Evolutionary conservation across 140 eudicot genomes (phyloP), one percentile per base, ranked within the genome.

Genomic region (Bidens hawaiensis): DNA sequence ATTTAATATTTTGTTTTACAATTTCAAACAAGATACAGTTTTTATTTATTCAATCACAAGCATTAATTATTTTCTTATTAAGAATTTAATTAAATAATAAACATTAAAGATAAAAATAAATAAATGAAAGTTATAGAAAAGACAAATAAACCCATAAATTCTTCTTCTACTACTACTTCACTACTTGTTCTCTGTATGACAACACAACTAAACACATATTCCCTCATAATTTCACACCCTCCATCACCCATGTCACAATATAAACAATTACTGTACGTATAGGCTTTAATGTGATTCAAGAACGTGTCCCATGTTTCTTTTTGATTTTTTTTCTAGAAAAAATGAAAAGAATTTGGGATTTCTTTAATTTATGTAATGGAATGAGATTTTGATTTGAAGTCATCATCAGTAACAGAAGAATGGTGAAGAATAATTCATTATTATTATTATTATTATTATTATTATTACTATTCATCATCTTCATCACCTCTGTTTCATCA

Each of bases 401-500:
- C 25, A 49, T 70, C 23, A 48, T 0, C 75, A 21, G 69, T 11
- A 46, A 66, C 16, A 22, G 65, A 62, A 68, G 24, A 74, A 69
- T 76, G 81, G 59, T 18, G 77, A 76, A 48, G 4, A 41, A 27
- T 67, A 67, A 41, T 55, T n/a, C 25, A 10, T 42, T 70, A 34
- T 30, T 64, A 55, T 19, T 83, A 17, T 7, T 65, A 60, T 57
- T n/a, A n/a, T n/a, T n/a, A n/a, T n/a, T n/a, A n/a, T n/a, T n/a
- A n/a, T n/a, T n/a, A n/a, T n/a, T n/a, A n/a, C n/a, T 76, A 23
- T 13, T 76, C 63, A 42, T 70, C 25, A 49, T 48, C 75, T 41
- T 65, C 42, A 9, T 62, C 57, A 65, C 70, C 73, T 78, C 84
- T 58, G 70, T 59, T 79, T 60, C 67, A 50, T 60, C 71, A 42